A percentile compares a stretch with the other conserved stretches of the same genome.
Evolutionary conservation across 805 yeast genomes (phyloP).

Genomic region (Priceomyces medius): DNA sequence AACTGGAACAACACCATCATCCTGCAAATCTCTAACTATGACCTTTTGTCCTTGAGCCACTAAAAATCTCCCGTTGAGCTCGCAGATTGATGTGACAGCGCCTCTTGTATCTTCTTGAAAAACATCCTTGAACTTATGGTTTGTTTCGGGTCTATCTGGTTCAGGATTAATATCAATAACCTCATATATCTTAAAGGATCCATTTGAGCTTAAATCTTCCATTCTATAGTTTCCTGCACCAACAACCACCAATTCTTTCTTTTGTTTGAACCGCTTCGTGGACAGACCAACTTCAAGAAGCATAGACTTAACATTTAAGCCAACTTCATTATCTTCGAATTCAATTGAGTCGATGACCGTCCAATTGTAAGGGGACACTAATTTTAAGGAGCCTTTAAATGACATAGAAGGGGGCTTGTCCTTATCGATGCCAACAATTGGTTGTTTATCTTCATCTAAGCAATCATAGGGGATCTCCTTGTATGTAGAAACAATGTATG

Average conservation of each 20-base stretch:
- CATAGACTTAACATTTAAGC: constrained; percentile 55
- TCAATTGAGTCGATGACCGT: constrained; percentile 67
- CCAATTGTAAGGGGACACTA: constrained; percentile 78
- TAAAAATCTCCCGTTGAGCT: constrained; percentile 78
- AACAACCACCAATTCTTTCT: constrained; percentile 67
- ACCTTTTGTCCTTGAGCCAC: constrained; percentile 84
- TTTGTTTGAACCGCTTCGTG: constrained; percentile 44
- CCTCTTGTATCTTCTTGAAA: constrained; percentile 78
- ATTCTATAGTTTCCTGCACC: constrained; percentile 75
- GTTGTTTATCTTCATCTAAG: constrained; percentile 70
- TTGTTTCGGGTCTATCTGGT: constrained; percentile 81
- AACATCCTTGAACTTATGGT: constrained; percentile 70
- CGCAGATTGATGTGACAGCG: constrained; percentile 75
- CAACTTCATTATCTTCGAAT: constrained; percentile 66
- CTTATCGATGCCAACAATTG: constrained; percentile 54
- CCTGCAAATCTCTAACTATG: constrained; percentile 79
- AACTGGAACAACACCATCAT: constrained; percentile 87
- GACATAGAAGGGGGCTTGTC: constrained; percentile 55
- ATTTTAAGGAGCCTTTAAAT: constrained; percentile 58
- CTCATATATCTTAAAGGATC: constrained; percentile 72
- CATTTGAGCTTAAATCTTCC: constrained; percentile 80
- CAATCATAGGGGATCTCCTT: constrained; percentile 60
- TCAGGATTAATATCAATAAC: constrained; percentile 84
- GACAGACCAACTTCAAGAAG: constrained; percentile 45
- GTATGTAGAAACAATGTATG: constrained; percentile 62